Percentiles rank a stretch among this genome's conserved stretches.
Evolutionary conservation across 495 filamentous ascomycete species (phyloP).

Genomic region (Podospora sp.): DNA sequence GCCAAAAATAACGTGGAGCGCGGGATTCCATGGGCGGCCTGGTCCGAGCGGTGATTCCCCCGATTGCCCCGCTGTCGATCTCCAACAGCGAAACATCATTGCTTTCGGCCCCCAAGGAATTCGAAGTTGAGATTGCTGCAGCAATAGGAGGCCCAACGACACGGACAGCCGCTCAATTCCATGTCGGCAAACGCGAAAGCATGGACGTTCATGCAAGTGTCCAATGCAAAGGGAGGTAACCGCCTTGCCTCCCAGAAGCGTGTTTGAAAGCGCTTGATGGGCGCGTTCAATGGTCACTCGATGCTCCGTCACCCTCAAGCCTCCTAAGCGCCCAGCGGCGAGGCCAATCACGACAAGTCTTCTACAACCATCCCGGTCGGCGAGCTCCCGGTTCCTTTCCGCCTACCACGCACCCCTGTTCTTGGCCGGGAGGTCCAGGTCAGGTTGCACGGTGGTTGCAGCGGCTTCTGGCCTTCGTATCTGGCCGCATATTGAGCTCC

Average conservation of each 20-base stretch:
- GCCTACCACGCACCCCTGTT: conserved; percentile 12
- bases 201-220: conserved; percentile 17
- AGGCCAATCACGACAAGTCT: conserved; percentile 35
- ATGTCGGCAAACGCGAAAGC: conserved; percentile 5
- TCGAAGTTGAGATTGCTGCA: not conserved
- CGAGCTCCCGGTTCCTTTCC: conserved; percentile 23
- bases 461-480: conserved; percentile 32
- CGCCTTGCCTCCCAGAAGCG: conserved; percentile 22
- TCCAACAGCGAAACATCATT: not conserved
- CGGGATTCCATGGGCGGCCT: not conserved
- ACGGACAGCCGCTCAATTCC: not conserved
- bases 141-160: not conserved
- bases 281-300: conserved; percentile 31
- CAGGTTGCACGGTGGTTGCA: not conserved
- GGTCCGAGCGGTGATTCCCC: conserved; percentile 5
- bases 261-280: conserved; percentile 31
- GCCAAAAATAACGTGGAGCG: conserved; percentile 4
- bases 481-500: conserved; percentile 44
- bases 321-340: conserved; percentile 35
- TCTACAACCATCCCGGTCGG: conserved; percentile 7
- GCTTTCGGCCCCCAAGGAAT: conserved; percentile 5
- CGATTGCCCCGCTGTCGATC: conserved; percentile 11
- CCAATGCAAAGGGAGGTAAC: conserved; percentile 26
- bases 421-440: not conserved
- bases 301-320: conserved; percentile 25